phyloP scores from a whole-genome alignment of 352 stramenopile species.

The Thraustochytrium sp. region DNA sequence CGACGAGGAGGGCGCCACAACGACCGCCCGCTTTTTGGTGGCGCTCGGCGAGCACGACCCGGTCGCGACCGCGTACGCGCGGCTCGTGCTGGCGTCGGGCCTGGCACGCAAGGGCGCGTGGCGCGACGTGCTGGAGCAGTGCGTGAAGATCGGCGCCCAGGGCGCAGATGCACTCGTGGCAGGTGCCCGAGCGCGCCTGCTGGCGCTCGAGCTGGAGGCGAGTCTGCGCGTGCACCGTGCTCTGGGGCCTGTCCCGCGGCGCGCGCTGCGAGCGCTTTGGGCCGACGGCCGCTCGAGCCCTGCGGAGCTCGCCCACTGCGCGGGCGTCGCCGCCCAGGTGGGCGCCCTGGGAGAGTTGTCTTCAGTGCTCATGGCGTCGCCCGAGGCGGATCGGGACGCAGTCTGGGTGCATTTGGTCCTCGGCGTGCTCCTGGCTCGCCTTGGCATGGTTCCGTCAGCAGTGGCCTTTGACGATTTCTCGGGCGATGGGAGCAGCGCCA shows the following conservation, averaged over 20 bases:
- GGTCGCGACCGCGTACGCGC: not conserved
- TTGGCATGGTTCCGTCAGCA: not conserved
- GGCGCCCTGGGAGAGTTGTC: not conserved
- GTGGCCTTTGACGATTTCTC: not conserved
- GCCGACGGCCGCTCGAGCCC: not conserved
- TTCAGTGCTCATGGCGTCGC: not conserved
- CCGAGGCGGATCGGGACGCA: not conserved
- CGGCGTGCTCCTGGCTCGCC: not conserved
- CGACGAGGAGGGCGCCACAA: not conserved
- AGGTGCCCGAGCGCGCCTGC: not conserved
- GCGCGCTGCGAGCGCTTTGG: not conserved
- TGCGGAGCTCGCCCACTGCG: not conserved
- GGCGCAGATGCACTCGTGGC: not conserved
- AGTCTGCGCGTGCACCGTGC: not conserved
- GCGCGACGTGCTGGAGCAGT: not conserved
- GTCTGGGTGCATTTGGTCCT: not conserved
- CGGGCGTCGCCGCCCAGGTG: not conserved
- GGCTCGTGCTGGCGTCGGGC: not conserved
- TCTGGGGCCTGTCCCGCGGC: not conserved
- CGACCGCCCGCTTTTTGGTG: not conserved
- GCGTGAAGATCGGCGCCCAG: not conserved
- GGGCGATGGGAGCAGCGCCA: no score
- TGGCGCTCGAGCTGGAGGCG: not conserved
- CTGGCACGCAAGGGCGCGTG: not conserved
- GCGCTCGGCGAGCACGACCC: not conserved